Evolutionary conservation across 495 filamentous ascomycete species (phyloP).

Genomic region (Ascodesmis nigricans): DNA sequence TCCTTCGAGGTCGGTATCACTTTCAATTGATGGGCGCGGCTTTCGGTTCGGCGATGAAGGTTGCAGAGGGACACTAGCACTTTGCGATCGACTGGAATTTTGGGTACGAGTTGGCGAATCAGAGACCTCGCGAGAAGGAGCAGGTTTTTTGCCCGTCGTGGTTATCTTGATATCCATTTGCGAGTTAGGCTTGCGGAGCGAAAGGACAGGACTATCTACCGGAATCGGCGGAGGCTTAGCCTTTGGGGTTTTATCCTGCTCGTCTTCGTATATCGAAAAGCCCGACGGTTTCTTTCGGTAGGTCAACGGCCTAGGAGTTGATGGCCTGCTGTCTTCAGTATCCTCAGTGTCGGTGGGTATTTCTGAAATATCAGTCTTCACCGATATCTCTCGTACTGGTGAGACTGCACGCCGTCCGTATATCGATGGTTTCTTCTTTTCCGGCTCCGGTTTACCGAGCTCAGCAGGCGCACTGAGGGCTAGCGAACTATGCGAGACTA

Average conservation of each 20-base stretch:
- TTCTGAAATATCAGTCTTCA: too few species aligned
- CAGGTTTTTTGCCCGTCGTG: constrained; percentile 9
- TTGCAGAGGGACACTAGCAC: constrained; percentile 13
- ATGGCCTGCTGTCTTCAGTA: constrained; percentile 1
- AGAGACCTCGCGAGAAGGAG: constrained; percentile 3
- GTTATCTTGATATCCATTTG: constrained; percentile 17
- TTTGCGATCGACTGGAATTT: too few species aligned
- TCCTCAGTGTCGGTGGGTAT: background rate
- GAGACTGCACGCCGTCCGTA: constrained; percentile 2
- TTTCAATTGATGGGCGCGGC: constrained; percentile 15
- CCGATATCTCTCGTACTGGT: background rate
- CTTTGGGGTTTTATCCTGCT: constrained; percentile 9
- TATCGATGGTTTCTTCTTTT: too few species aligned
- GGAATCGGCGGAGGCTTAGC: constrained; percentile 1
- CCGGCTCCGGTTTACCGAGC: too few species aligned
- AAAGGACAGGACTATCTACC: constrained; percentile 13
- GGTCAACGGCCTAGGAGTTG: constrained; percentile 18
- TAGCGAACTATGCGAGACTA: too few species aligned
- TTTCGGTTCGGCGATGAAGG: constrained; percentile 17
- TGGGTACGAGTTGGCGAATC: constrained; percentile 11
- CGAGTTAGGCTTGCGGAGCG: constrained; percentile 19
- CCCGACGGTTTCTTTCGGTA: constrained; percentile 16
- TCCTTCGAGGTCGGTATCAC: constrained; percentile 11
- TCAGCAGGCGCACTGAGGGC: too few species aligned
- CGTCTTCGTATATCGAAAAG: constrained; percentile 21